Percentiles rank a stretch among this genome's conserved stretches.
These are phyloP conservation scores for Kuraishia hungarica DNA, from an alignment of 805 yeast genomes.

Conservation along the genomic window DNA sequence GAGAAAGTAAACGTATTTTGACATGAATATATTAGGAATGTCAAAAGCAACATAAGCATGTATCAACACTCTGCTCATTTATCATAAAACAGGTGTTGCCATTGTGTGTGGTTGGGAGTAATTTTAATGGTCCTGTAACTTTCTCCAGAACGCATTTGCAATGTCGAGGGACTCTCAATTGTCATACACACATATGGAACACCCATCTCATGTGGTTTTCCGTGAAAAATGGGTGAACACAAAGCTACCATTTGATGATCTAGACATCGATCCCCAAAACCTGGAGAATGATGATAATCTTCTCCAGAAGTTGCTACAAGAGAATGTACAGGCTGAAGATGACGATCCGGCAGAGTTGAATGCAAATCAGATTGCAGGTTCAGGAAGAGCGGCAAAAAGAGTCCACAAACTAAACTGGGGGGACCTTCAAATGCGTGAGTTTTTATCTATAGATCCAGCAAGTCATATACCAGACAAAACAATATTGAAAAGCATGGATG, in stretches of 20 bases:
- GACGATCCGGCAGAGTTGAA: conserved; percentile 14
- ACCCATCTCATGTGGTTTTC: conserved; percentile 20
- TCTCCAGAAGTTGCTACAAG: conserved; percentile 16
- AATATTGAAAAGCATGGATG: conserved; percentile 9
- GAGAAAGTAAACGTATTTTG: no score
- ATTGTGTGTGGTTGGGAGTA: neutral
- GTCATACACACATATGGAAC: conserved; percentile 20
- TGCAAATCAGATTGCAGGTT: conserved; percentile 17
- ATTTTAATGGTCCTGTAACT: no score
- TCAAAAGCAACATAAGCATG: no score
- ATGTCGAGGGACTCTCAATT: conserved; percentile 20
- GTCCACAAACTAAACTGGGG: conserved; percentile 21
- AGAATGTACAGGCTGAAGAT: conserved; percentile 18
- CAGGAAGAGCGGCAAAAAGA: conserved; percentile 17
- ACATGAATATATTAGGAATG: no score
- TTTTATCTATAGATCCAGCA: conserved; percentile 7
- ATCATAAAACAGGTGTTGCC: no score
- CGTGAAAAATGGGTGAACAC: conserved; percentile 23
- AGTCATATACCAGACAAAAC: conserved; percentile 15
- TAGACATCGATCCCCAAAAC: conserved; percentile 16
- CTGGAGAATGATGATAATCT: conserved; percentile 13
- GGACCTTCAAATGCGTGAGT: conserved; percentile 17
- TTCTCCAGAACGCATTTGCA: no score
- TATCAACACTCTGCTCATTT: no score
- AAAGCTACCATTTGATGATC: conserved; percentile 21